Percentiles rank a stretch among this genome's conserved stretches.
phyloP scores from a whole-genome alignment of 305 asterid genomes.

The Solanum chacoense region DNA sequence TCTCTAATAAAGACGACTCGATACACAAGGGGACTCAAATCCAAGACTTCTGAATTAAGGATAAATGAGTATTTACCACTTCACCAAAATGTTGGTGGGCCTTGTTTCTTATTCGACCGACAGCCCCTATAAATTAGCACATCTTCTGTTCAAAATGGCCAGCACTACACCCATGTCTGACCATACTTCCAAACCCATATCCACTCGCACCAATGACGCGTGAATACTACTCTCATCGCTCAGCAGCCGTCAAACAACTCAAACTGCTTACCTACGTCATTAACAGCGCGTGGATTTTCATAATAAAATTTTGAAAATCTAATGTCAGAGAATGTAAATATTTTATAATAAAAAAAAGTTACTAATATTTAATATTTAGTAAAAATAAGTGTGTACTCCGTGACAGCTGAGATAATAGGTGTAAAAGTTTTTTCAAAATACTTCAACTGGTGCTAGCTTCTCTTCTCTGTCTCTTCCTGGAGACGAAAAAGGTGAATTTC shows the following conservation, averaged over 20 bases:
- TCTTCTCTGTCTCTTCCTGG: background rate
- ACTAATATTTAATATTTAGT: background rate
- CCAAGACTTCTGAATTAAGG: too few relatives aligned
- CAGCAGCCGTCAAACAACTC: background rate
- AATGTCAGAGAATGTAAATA: conserved; percentile 3
- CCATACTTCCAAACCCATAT: background rate
- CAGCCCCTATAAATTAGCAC: background rate
- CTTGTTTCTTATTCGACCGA: conserved; percentile 9
- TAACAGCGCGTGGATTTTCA: background rate
- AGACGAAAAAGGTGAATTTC: background rate
- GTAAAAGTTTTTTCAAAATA: background rate
- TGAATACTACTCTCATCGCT: background rate
- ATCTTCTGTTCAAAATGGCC: background rate
- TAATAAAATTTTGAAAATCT: background rate
- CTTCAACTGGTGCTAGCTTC: background rate
- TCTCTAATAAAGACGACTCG: too few relatives aligned
- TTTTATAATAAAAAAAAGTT: background rate
- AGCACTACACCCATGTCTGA: background rate
- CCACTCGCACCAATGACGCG: background rate
- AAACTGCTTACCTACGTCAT: background rate
- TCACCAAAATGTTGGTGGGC: background rate
- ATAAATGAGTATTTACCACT: too few relatives aligned
- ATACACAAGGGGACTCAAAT: rapidly evolving
- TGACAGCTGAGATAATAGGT: background rate
- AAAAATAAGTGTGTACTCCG: background rate